Evolutionary conservation across 108 stramenopile genomes (phyloP).

Genomic region (Parietichytrium sp.): DNA sequence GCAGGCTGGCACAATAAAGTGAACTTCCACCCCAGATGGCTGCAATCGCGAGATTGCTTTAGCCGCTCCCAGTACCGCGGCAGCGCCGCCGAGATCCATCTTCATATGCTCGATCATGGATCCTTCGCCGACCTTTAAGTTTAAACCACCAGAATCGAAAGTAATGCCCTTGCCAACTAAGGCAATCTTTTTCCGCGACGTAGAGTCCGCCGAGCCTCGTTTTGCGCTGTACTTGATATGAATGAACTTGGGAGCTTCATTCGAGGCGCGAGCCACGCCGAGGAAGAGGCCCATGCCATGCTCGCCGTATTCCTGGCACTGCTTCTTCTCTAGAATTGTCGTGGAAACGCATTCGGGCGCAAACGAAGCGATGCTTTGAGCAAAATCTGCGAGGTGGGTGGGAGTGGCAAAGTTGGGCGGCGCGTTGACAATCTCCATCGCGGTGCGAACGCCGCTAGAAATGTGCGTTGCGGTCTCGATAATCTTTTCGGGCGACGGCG

Average conservation of each 20-base stretch:
- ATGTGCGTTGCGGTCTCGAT: slow-evolving; percentile 43
- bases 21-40: slow-evolving; percentile 23
- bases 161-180: slow-evolving; percentile 90
- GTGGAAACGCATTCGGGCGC: too few relatives aligned
- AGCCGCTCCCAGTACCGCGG: slow-evolving; percentile 79
- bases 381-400: slow-evolving; percentile 74
- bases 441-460: slow-evolving; percentile 50
- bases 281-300: slow-evolving; percentile 88
- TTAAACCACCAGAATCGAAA: slow-evolving; percentile 99
- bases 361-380: slow-evolving; percentile 71
- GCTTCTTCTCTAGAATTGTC: slow-evolving; percentile 72
- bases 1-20: slow-evolving; percentile 62
- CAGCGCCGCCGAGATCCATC: slow-evolving; percentile 96
- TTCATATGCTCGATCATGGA: slow-evolving; percentile 99
- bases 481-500: too few relatives aligned
- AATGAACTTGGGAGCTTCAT: slow-evolving; percentile 90
- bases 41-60: slow-evolving; percentile 38
- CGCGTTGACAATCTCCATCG: slow-evolving; percentile 90
- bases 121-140: slow-evolving; percentile 83
- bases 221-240: slow-evolving; percentile 87
- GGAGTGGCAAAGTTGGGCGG: slow-evolving; percentile 94
- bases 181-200: slow-evolving; percentile 71
- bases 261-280: slow-evolving; percentile 85
- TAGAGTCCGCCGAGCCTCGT: slow-evolving; percentile 35
- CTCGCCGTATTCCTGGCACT: slow-evolving; percentile 66